Conservation (phyloP, 2,329 filamentous ascomycete genomes). For the Tolypocladium cylindrosporum region DNA sequence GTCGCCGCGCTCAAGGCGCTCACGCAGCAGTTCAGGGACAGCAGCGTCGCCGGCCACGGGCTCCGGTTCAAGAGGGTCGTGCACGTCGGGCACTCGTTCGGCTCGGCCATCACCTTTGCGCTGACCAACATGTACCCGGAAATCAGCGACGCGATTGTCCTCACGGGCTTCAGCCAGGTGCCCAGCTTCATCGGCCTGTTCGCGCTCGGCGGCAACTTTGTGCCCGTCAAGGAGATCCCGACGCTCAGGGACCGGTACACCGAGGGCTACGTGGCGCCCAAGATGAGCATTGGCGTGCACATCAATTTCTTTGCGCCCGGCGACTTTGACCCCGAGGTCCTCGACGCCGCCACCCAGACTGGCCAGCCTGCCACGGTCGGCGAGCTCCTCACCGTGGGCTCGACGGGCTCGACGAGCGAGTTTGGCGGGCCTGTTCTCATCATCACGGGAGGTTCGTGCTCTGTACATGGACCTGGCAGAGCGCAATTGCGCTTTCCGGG, state of each 20-base stretch:
- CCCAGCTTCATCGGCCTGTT: slow-evolving; percentile 32
- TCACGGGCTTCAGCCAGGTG: slow-evolving; percentile 50
- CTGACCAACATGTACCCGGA: slow-evolving; percentile 41
- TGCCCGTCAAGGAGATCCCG: slow-evolving; percentile 26
- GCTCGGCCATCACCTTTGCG: slow-evolving; percentile 46
- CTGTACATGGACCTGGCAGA: background rate
- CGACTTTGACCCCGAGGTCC: slow-evolving; percentile 43
- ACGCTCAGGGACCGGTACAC: slow-evolving; percentile 21
- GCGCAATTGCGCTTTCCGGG: background rate
- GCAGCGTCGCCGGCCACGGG: slow-evolving; percentile 30
- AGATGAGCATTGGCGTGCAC: slow-evolving; percentile 36
- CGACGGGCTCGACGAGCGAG: slow-evolving; percentile 19
- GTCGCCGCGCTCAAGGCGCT: slow-evolving; percentile 46
- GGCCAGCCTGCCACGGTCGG: slow-evolving; percentile 49
- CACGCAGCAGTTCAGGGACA: slow-evolving; percentile 36
- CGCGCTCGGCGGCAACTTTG: slow-evolving; percentile 34
- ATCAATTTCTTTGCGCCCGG: slow-evolving; percentile 41
- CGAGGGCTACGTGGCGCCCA: slow-evolving; percentile 42
- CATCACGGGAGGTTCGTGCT: slow-evolving; percentile 40
- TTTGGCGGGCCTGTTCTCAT: slow-evolving; percentile 48
- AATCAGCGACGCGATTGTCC: slow-evolving; percentile 45
- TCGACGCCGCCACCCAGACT: slow-evolving; percentile 31
- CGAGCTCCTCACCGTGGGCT: slow-evolving; percentile 46
- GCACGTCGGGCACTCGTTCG: slow-evolving; percentile 57
- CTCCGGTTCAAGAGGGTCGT: slow-evolving; percentile 32